Base-by-base conservation (phyloP, 2,329 filamentous ascomycete species). In the Phoma sp. region DNA sequence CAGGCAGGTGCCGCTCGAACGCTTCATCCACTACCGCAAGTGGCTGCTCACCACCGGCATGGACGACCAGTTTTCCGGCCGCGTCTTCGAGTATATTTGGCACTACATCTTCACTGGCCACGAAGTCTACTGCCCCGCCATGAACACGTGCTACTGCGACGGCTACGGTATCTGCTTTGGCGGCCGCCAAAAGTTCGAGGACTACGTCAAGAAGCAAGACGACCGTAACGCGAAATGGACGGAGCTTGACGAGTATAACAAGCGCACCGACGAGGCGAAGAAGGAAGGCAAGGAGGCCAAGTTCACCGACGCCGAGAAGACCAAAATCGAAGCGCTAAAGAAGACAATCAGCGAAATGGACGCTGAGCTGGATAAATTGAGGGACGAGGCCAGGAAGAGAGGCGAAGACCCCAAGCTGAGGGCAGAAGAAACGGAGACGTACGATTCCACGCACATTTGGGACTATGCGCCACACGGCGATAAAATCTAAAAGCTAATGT, bases 101-200 rank as follows among this genome's bases (percentile, higher is more conserved):
- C 72, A 75, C 50, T 76, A 75, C 58, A 74, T 76, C 37, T 76
- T 76, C 60, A 76, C 74, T 0, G 68, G 72, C 26, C 70, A 74
- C 53, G 73, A 74, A 38, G 65, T 74, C 12, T 73, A 71, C 48
- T 76, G 74, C 42, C 74, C 74, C 5, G 68, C 72, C n/a, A 67
- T 68, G 62, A 74, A 75, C 54, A 67, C 71, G 1, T 76, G 86
- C 72, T 86, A 87, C 57, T 88, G 86, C 68, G 85, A 88, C 55
- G 85, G 83, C 4, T 88, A 85, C 55, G 86, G 86, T 0, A 73
- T 87, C 14, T 88, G 86, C 61, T 87, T 87, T 58, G 83, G 80
- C 17, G 77, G 76, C 3, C 76, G 78, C 23, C 69, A 77, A 12
- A 74, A 78, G 48, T 85, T 81, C 47, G 74, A 81, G 28, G 69